phyloP scores from a whole-genome alignment of 257 asterid genomes.

The Capsicum baccatum region DNA sequence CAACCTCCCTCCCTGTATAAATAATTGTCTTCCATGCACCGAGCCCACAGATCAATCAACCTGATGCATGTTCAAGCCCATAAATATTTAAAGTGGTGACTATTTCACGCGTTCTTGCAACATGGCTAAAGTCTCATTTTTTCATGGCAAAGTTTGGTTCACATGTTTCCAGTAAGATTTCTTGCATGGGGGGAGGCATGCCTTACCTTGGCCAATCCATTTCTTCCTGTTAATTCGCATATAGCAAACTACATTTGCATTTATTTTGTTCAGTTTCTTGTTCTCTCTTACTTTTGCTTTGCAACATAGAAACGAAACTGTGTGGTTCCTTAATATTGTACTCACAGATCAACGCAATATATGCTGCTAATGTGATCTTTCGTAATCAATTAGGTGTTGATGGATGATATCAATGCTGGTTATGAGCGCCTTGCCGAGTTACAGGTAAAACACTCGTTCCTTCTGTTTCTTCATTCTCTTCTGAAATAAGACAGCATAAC shows the following conservation, averaged over 20 bases:
- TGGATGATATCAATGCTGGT: conserved; percentile 93
- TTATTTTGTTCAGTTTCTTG: not conserved
- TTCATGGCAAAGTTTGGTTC: not conserved
- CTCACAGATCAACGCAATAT: not conserved
- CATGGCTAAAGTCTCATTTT: not conserved
- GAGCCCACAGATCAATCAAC: not conserved
- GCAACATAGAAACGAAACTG: not conserved
- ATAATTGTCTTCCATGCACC: not conserved
- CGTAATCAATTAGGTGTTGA: conserved; percentile 57
- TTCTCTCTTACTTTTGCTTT: not conserved
- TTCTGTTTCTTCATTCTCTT: not conserved
- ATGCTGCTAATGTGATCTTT: not conserved
- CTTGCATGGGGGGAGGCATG: not conserved
- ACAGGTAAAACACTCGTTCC: conserved; percentile 59
- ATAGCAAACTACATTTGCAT: not conserved
- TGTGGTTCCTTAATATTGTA: not conserved
- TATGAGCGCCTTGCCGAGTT: conserved; percentile 96
- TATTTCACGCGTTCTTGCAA: not conserved
- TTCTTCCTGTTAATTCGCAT: not conserved
- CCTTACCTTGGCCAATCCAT: not conserved
- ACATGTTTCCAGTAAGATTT: too few relatives aligned
- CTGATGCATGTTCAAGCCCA: not conserved
- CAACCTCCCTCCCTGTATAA: not conserved
- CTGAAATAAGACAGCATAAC: not conserved
- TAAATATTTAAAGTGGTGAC: not conserved